phyloP scores from a whole-genome alignment of 2,329 filamentous ascomycete genomes.

The Trichoderma gracile region DNA sequence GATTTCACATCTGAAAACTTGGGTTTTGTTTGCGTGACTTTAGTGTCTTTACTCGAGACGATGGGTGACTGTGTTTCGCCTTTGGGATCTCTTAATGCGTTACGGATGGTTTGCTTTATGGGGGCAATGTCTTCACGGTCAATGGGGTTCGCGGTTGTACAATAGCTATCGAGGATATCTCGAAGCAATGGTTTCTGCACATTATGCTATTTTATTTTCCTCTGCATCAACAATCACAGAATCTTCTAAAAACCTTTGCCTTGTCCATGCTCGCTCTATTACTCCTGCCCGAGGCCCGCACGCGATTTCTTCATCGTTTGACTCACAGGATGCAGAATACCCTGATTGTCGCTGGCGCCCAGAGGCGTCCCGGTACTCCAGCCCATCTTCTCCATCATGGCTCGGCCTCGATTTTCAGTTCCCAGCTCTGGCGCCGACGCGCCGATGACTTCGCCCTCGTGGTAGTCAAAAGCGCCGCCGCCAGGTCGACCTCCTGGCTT shows the following conservation, averaged over 20 bases:
- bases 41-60: slow-evolving; percentile 59
- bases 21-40: slow-evolving; percentile 55
- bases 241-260: neutral
- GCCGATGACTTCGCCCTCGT: slow-evolving; percentile 86
- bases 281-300: slow-evolving; percentile 63
- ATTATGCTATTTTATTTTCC: slow-evolving; percentile 44
- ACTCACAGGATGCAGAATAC: slow-evolving; percentile 80
- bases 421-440: slow-evolving; percentile 82
- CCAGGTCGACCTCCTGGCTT: slow-evolving; percentile 33
- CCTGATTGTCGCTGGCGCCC: slow-evolving; percentile 79
- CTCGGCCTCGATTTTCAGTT: slow-evolving; percentile 76
- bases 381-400: slow-evolving; percentile 95
- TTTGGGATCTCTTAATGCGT: slow-evolving; percentile 69
- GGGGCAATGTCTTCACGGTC: slow-evolving; percentile 70
- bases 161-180: slow-evolving; percentile 67
- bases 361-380: slow-evolving; percentile 87
- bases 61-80: slow-evolving; percentile 38
- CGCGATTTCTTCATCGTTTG: slow-evolving; percentile 87
- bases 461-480: slow-evolving; percentile 52
- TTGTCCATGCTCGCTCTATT: slow-evolving; percentile 36
- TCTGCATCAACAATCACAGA: slow-evolving; percentile 20
- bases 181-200: slow-evolving; percentile 63
- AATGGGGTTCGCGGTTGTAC: slow-evolving; percentile 73
- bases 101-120: slow-evolving; percentile 69
- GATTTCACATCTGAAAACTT: slow-evolving; percentile 48